Evolutionary conservation across 2,329 filamentous ascomycete species (phyloP), one percentile per base, ranked within the genome.

Genomic region (Penicillium glabrum): DNA sequence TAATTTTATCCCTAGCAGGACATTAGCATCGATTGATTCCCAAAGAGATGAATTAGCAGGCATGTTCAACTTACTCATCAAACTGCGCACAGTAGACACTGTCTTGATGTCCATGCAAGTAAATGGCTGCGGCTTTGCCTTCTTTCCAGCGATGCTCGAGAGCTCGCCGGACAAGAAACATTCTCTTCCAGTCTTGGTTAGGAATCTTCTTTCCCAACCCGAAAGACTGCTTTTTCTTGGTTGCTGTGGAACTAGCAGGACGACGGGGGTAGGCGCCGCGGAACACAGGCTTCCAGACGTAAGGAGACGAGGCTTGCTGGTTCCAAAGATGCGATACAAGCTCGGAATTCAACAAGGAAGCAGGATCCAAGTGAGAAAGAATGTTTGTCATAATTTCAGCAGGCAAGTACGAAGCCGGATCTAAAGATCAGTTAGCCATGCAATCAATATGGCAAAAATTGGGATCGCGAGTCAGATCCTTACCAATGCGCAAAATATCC

Each of bases 21-120:
- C 35, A 67, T 81, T 72, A 82, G 77, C 61, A 52, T 8, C 9
- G 3, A 49, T 24, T 53, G 6, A 50, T 24, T 53, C 9, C 1
- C 19, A 33, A 27, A 29, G 9, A 19, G 5, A 45, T 43, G 7
- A 43, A 39, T 14, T 7, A 10, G 4, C 8, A 16, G 29, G 19
- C 31, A 35, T 31, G 7, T 46, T 50, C 5, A 37, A 80, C 88
- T 67, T 83, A 92, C 88, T 98, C 93, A 73, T 99, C 95, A 72
- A 98, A 99, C 71, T 99, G 95, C 55, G 96, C 85, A 75, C 95
- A 99, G 77, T 99, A 99, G 56, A 99, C 96, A 63, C 92, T 97
- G 73, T 99, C 95, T 26, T 88, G 87, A 72, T 99, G 95, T 2
- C 95, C 95, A 67, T 95, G 91, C 23, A 99, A 83, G 73, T 97